Evolutionary conservation across 257 asterid genomes (phyloP), one percentile per base, ranked within the genome.

Genomic region (Orobanche coerulescens): DNA sequence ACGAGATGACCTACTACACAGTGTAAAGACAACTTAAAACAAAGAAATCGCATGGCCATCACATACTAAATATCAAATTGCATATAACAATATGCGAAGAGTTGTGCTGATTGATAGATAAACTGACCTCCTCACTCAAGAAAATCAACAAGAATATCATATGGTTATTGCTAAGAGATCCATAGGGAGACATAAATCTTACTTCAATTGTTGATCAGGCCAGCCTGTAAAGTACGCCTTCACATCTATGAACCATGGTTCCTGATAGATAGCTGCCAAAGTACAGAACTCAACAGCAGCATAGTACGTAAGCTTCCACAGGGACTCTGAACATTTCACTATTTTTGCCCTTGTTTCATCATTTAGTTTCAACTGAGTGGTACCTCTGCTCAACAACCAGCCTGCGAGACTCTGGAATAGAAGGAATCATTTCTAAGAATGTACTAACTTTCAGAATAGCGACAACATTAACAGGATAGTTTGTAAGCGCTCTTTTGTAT

Each of bases 281-380:
- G 82, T 76, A 44, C 78, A 89, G 62, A 62, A 73, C 74, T 93
- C 97, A 62, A 79, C 69, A 53, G 81, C 67, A 49, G 81, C 90
- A 78, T 89, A 93, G 78, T 89, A 89, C 12, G 86, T 71, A 34
- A 89, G 73, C 71, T 93, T 93, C 99, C 99, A 93, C 96, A 93
- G 73, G 65, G 99, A 93, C 81, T 93, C 99, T 14, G 97, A 81
- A 76, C 86, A 78, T 80, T 93, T 93, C 19, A 60, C 78, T 26
- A 92, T 69, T 69, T 93, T 93, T 62, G 79, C 72, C 72, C 69
- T 82, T 26, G 84, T 77, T 67, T 80, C 79, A 50, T 78, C 71
- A 63, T 81, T 72, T 11, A 76, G 50, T 76, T 77, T 86, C 65
- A 66, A 58, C 64, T 67, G 76, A 54, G 61, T 14, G 52, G 78